These are phyloP conservation scores for Gryganskiella cystojenkinii DNA, from an alignment of 192 early-diverging fungal species.

Conservation along the genomic window DNA sequence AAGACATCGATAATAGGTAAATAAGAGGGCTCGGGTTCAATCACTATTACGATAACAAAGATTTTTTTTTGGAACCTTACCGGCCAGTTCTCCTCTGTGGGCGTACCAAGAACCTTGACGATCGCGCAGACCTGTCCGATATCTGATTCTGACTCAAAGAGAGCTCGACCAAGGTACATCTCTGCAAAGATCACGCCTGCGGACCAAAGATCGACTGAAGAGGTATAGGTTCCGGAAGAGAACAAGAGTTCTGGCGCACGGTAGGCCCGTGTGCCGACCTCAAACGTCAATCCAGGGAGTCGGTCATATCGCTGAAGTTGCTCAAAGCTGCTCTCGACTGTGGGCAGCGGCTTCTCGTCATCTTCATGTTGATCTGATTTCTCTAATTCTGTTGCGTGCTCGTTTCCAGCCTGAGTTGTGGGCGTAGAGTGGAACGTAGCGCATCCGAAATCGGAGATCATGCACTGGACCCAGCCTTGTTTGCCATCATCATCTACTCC, in stretches of 20 bases:
- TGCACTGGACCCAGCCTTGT: slow-evolving; percentile 24
- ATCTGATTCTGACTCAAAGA: slow-evolving; percentile 59
- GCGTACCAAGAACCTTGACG: slow-evolving; percentile 55
- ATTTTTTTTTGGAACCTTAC: slow-evolving; percentile 14
- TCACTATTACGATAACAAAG: neutral
- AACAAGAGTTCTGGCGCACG: slow-evolving; percentile 61
- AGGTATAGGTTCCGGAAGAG: slow-evolving; percentile 52
- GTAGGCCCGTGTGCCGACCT: slow-evolving; percentile 56
- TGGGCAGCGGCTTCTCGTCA: neutral
- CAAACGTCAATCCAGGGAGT: slow-evolving; percentile 29
- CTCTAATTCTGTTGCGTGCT: no score
- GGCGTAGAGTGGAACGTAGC: neutral
- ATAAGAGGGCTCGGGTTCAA: neutral
- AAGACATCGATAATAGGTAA: neutral
- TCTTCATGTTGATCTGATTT: neutral
- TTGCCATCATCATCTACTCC: neutral
- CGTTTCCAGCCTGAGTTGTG: neutral
- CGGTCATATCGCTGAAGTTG: neutral
- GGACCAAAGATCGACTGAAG: slow-evolving; percentile 62
- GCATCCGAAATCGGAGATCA: slow-evolving; percentile 51
- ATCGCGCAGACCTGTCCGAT: slow-evolving; percentile 60
- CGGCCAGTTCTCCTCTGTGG: slow-evolving; percentile 54
- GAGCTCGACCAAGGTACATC: slow-evolving; percentile 42
- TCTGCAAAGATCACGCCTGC: slow-evolving; percentile 61
- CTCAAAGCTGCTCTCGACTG: neutral